A percentile compares a stretch with the other conserved stretches of the same genome.
Evolutionary conservation across 202 grass and related monocot genomes (phyloP).

Genomic region (Setaria italica): DNA sequence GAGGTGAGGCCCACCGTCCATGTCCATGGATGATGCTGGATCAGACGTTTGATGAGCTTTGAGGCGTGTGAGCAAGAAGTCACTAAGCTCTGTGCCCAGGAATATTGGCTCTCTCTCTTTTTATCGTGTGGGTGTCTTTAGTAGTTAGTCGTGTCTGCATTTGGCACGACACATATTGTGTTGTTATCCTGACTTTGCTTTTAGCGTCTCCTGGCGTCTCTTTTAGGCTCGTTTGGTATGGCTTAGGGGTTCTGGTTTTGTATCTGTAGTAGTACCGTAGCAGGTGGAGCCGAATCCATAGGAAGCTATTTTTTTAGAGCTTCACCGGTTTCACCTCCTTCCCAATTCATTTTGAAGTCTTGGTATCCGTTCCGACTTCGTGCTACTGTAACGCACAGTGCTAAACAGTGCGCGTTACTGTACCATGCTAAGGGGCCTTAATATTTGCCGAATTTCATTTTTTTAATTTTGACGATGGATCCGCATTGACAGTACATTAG

Average conservation of each 20-base stretch:
- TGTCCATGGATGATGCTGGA: background rate
- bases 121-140: constrained; percentile 13
- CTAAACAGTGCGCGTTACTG: too few relatives aligned
- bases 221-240: too few relatives aligned
- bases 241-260: too few relatives aligned
- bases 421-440: too few relatives aligned
- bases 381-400: too few relatives aligned
- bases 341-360: too few relatives aligned
- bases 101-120: background rate
- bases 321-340: too few relatives aligned
- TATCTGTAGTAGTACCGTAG: too few relatives aligned
- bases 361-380: too few relatives aligned
- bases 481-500: background rate
- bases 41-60: background rate
- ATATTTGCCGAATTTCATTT: too few relatives aligned
- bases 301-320: too few relatives aligned
- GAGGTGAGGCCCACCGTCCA: constrained; percentile 7
- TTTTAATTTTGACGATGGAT: background rate
- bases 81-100: constrained; percentile 18
- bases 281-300: too few relatives aligned
- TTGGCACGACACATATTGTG: background rate
- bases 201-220: background rate
- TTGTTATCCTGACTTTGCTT: constrained; percentile 14
- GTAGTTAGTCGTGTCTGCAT: constrained; percentile 30
- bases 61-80: constrained; percentile 16